Percentiles rank a stretch among this genome's conserved stretches.
Evolutionary conservation across 169 alveolate species (phyloP).

Genomic region (Eimeria necatrix): DNA sequence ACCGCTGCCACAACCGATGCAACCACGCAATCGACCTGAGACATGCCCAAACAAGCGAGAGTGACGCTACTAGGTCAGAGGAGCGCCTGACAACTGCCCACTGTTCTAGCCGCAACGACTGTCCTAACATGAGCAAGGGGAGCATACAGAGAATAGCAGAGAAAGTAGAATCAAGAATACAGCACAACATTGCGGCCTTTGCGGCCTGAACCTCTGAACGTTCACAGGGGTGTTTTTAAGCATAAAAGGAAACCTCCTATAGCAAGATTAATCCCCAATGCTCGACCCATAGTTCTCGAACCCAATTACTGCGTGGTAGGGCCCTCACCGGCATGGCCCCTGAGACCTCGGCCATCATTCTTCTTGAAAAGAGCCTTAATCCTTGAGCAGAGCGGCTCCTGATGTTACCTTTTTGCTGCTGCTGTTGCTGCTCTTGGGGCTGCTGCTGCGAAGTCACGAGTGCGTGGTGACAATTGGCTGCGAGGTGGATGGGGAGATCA

Average conservation of each 20-base stretch:
- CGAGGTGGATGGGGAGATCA: constrained; percentile 73
- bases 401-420: constrained; percentile 48
- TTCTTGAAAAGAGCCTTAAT: constrained; percentile 42
- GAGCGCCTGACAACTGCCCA: too few species aligned
- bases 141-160: background rate
- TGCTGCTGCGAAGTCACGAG: constrained; percentile 32
- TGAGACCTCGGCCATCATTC: constrained; percentile 67
- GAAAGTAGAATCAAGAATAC: background rate
- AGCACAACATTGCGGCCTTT: background rate
- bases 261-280: too few species aligned
- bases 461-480: constrained; percentile 68
- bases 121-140: too few species aligned
- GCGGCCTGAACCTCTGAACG: too few species aligned
- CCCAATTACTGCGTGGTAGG: background rate
- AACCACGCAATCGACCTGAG: constrained; percentile 64
- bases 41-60: too few species aligned
- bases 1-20: constrained; percentile 60
- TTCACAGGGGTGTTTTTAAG: too few species aligned
- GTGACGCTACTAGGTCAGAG: too few species aligned
- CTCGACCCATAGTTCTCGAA: too few species aligned
- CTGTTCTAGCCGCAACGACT: too few species aligned
- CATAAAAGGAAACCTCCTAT: too few species aligned
- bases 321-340: constrained; percentile 55
- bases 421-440: constrained; percentile 66
- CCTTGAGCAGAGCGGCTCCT: constrained; percentile 56